Percentiles rank a stretch among this genome's conserved stretches.
Evolutionary conservation across 2,329 filamentous ascomycete species (phyloP).

Genomic region (Beauveria australis): DNA sequence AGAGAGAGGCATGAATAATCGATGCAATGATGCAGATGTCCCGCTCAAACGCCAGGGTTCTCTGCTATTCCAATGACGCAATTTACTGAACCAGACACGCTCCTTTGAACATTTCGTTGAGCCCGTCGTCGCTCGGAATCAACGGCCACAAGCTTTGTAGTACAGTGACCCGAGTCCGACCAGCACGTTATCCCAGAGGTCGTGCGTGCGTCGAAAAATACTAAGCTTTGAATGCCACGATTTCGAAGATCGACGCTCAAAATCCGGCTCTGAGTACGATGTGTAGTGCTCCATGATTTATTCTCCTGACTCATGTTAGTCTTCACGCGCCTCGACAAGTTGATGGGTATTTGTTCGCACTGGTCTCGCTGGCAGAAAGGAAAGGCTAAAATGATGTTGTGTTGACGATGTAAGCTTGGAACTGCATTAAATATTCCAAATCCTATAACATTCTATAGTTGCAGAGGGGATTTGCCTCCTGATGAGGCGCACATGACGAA

Average conservation of each 20-base stretch:
- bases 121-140: not conserved
- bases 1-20: not conserved
- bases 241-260: not conserved
- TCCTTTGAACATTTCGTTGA: not conserved
- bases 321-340: not conserved
- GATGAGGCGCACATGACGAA: constrained; percentile 5
- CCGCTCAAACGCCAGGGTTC: not conserved
- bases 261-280: not conserved
- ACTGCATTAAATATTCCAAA: not conserved
- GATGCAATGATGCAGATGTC: too few species aligned
- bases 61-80: not conserved
- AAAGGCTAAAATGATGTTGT: not conserved
- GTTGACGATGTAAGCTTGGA: not conserved
- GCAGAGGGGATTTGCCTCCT: not conserved
- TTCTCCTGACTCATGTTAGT: not conserved
- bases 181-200: constrained; percentile 31
- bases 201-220: constrained; percentile 26
- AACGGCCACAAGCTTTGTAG: constrained; percentile 21
- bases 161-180: constrained; percentile 30
- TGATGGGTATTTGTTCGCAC: not conserved
- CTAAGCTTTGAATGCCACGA: constrained; percentile 12
- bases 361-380: not conserved
- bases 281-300: constrained; percentile 1
- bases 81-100: not conserved
- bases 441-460: not conserved